Evolutionary conservation across 2,329 filamentous ascomycete genomes (phyloP).

Genomic region (Lachnum nothofagi): DNA sequence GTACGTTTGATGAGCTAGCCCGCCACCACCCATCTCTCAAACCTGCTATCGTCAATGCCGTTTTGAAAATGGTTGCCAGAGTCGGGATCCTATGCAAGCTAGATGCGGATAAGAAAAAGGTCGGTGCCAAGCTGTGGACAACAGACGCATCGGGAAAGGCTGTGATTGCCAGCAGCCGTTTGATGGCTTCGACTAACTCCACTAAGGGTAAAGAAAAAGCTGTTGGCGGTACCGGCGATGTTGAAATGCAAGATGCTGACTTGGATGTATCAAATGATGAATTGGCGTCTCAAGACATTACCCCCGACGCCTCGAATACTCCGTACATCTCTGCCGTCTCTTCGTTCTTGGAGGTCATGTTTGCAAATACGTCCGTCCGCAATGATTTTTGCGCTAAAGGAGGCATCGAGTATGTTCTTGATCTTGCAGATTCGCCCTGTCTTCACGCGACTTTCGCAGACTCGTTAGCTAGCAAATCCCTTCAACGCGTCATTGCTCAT

Average conservation of each 20-base stretch:
- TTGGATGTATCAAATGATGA: slow-evolving; percentile 14
- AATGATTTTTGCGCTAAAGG: slow-evolving; percentile 68
- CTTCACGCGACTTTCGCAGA: slow-evolving; percentile 70
- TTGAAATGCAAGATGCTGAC: slow-evolving; percentile 60
- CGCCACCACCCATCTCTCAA: slow-evolving; percentile 86
- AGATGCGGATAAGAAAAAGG: slow-evolving; percentile 63
- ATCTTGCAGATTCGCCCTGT: slow-evolving; percentile 77
- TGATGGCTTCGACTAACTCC: slow-evolving; percentile 28
- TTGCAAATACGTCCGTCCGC: slow-evolving; percentile 29
- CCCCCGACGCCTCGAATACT: slow-evolving; percentile 26
- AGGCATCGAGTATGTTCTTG: slow-evolving; percentile 77
- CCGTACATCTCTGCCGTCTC: slow-evolving; percentile 68
- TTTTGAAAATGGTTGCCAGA: slow-evolving; percentile 81
- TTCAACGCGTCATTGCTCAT: slow-evolving; percentile 69
- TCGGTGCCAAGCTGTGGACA: slow-evolving; percentile 74
- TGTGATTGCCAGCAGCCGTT: slow-evolving; percentile 48
- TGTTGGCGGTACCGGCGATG: slow-evolving; percentile 47
- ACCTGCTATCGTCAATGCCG: slow-evolving; percentile 72
- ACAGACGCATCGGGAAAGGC: slow-evolving; percentile 53
- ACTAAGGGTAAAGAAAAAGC: slow-evolving; percentile 39
- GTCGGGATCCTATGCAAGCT: slow-evolving; percentile 69
- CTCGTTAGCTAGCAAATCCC: slow-evolving; percentile 59
- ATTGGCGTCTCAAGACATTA: slow-evolving; percentile 21
- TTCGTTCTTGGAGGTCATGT: slow-evolving; percentile 59
- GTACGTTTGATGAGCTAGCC: slow-evolving; percentile 87